These are phyloP conservation scores for Atalantia buxifolia DNA, from an alignment of 345 rosid genomes.

Conservation along the genomic window DNA sequence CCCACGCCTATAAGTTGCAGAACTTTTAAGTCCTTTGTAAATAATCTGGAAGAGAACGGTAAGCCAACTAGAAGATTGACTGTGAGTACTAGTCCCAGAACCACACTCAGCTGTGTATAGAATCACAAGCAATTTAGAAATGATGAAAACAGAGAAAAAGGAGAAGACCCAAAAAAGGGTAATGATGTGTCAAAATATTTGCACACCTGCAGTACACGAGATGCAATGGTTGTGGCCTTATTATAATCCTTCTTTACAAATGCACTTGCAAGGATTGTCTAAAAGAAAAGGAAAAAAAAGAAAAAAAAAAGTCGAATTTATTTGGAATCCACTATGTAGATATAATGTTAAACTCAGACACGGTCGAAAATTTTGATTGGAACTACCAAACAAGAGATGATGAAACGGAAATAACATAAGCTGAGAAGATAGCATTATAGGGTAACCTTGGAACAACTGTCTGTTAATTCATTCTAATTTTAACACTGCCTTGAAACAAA, in stretches of 20 bases:
- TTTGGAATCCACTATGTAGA: neutral
- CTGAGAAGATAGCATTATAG: neutral
- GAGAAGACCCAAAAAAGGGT: neutral
- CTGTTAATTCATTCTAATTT: neutral
- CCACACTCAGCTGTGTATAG: conserved; percentile 42
- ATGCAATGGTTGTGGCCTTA: conserved; percentile 35
- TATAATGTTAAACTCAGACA: neutral
- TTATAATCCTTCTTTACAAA: conserved; percentile 45
- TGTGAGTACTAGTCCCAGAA: conserved; percentile 46
- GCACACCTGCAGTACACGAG: conserved; percentile 57
- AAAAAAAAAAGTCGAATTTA: neutral
- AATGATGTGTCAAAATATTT: neutral
- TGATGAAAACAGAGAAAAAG: neutral
- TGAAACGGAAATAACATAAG: neutral
- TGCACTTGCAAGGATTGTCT: conserved; percentile 64
- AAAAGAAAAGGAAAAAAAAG: neutral
- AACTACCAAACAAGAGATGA: neutral
- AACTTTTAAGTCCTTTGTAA: conserved; percentile 39
- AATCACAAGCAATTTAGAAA: neutral
- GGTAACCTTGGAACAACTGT: neutral
- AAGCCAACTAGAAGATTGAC: conserved; percentile 31
- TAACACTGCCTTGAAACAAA: neutral
- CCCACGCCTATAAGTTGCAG: conserved; percentile 41
- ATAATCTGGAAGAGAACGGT: conserved; percentile 37
- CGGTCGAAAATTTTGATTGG: neutral